Evolutionary conservation across 1,284 basidiomycete genomes (phyloP).

Genomic region (Mycena citricolor): DNA sequence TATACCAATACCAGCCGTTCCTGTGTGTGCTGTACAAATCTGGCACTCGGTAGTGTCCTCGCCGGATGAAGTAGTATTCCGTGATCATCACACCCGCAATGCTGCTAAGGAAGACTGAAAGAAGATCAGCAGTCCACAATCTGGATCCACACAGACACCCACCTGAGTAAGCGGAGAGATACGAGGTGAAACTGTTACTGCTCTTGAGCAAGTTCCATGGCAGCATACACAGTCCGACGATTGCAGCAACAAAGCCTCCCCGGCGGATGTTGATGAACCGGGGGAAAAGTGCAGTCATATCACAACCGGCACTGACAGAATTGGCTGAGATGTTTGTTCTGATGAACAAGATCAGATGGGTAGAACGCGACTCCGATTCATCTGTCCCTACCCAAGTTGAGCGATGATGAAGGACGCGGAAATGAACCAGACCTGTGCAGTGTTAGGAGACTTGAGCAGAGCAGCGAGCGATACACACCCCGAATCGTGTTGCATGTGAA

Average conservation of each 20-base stretch:
- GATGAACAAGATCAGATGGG: background rate
- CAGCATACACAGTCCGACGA: slow-evolving; percentile 72
- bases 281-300: slow-evolving; percentile 78
- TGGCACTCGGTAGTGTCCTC: slow-evolving; percentile 68
- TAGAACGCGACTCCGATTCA: slow-evolving; percentile 8
- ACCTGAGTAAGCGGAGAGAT: slow-evolving; percentile 83
- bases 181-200: slow-evolving; percentile 78
- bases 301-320: slow-evolving; percentile 82
- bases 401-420: slow-evolving; percentile 73
- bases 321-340: slow-evolving; percentile 85
- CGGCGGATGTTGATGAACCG: slow-evolving; percentile 85
- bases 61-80: slow-evolving; percentile 79
- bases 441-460: background rate
- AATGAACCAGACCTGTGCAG: slow-evolving; percentile 68
- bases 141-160: too few relatives aligned
- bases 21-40: slow-evolving; percentile 66
- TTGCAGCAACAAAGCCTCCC: slow-evolving; percentile 77
- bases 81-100: slow-evolving; percentile 84
- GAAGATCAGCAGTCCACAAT: too few relatives aligned
- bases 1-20: slow-evolving; percentile 77
- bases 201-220: slow-evolving; percentile 82
- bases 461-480: slow-evolving; percentile 37
- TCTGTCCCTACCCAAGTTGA: slow-evolving; percentile 46
- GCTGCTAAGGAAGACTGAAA: slow-evolving; percentile 80
- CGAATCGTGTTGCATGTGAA: slow-evolving; percentile 64